A percentile compares a stretch with the other conserved stretches of the same genome.
Conservation (phyloP, 1,284 basidiomycete genomes). For the Trametes versicolor region DNA sequence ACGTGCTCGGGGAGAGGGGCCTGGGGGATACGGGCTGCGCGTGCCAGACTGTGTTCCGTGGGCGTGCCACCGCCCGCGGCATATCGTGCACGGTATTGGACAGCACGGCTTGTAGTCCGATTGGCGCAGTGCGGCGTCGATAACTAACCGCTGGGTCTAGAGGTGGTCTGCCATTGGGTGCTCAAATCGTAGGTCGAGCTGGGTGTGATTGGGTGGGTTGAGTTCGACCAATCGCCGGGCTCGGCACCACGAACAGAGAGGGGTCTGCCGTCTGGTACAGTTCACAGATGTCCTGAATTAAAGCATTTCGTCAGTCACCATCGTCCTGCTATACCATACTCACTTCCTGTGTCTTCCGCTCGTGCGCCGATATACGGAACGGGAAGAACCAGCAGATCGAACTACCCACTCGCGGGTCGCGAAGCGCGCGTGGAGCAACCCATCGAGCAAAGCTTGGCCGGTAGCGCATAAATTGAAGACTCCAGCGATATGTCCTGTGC, state of each 20-base stretch:
- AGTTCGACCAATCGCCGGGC: background rate
- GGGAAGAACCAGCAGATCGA: background rate
- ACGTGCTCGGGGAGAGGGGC: background rate
- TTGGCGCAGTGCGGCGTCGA: slow-evolving; percentile 4
- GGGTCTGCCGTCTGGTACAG: slow-evolving; percentile 5
- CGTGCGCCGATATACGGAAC: background rate
- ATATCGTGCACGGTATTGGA: slow-evolving; percentile 19
- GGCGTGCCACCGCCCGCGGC: slow-evolving; percentile 10
- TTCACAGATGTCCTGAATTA: slow-evolving; percentile 17
- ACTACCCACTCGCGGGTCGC: background rate
- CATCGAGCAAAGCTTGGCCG: background rate
- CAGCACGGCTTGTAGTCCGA: background rate
- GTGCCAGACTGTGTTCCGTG: slow-evolving; percentile 2
- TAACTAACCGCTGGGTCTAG: background rate
- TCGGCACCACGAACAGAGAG: slow-evolving; percentile 5
- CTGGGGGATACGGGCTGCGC: background rate
- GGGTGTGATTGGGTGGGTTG: background rate
- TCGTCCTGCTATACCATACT: slow-evolving; percentile 17
- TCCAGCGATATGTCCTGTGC: background rate
- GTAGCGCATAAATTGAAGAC: background rate
- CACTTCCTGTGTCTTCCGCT: slow-evolving; percentile 5
- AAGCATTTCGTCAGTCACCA: background rate
- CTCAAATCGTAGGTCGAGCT: background rate
- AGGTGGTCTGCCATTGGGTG: background rate
- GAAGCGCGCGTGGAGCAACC: slow-evolving; percentile 12